Conservation (phyloP, 805 yeast genomes). For the Yarrowia yakushimensis region DNA sequence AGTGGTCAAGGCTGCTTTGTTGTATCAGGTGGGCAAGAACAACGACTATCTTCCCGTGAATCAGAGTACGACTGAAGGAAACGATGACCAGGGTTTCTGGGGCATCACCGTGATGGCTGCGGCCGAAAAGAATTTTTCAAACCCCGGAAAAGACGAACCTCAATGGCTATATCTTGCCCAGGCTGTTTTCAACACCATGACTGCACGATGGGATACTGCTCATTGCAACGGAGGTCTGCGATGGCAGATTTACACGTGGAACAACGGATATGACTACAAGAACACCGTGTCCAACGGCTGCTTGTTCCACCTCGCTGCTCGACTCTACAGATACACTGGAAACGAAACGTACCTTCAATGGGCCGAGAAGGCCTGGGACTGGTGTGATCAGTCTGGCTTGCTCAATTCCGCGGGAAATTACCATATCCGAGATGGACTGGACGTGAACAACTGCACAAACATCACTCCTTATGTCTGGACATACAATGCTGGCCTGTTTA, state of each 20-base stretch:
- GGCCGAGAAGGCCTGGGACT: slow-evolving; percentile 68
- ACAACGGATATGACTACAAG: slow-evolving; percentile 81
- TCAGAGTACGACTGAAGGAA: slow-evolving; percentile 83
- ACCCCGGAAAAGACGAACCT: slow-evolving; percentile 58
- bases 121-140: slow-evolving; percentile 76
- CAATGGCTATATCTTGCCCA: slow-evolving; percentile 77
- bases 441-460: slow-evolving; percentile 49
- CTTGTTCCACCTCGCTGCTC: slow-evolving; percentile 73
- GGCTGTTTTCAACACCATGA: slow-evolving; percentile 84
- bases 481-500: slow-evolving; percentile 65
- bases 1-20: slow-evolving; percentile 57
- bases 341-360: slow-evolving; percentile 70
- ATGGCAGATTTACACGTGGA: slow-evolving; percentile 91
- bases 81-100: slow-evolving; percentile 94
- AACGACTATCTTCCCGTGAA: slow-evolving; percentile 73
- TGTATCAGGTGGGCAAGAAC: slow-evolving; percentile 63
- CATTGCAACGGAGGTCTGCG: slow-evolving; percentile 74
- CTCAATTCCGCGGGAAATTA: slow-evolving; percentile 41
- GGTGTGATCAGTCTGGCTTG: slow-evolving; percentile 55
- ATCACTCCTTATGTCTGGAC: slow-evolving; percentile 63
- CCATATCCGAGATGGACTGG: slow-evolving; percentile 68
- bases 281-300: slow-evolving; percentile 84
- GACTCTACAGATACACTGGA: slow-evolving; percentile 73
- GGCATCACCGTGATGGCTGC: slow-evolving; percentile 84
- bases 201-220: slow-evolving; percentile 66